These are phyloP conservation scores for Cryptomeria japonica DNA, from an alignment of 75 land plant genomes.

Conservation along the genomic window DNA sequence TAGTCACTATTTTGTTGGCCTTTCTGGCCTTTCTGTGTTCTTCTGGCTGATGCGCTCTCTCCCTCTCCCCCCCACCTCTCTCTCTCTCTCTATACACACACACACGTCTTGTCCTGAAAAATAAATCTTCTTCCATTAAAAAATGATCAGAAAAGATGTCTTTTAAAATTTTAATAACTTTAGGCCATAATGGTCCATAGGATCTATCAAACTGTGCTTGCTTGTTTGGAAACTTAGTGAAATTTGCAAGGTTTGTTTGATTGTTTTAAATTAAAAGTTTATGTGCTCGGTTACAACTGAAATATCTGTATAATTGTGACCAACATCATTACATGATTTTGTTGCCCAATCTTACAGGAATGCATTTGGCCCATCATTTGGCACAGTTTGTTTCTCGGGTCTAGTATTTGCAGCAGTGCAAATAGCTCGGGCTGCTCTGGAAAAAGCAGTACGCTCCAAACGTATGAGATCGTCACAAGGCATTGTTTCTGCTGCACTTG, in stretches of 20 bases:
- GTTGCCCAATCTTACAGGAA: constrained; percentile 25
- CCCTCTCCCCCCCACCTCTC: too few relatives aligned
- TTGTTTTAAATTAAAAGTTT: too few relatives aligned
- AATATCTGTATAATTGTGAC: background rate
- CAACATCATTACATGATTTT: background rate
- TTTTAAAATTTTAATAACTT: too few relatives aligned
- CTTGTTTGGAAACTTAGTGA: background rate
- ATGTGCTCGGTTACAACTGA: background rate
- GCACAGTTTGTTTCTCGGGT: constrained; percentile 45
- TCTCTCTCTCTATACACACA: too few relatives aligned
- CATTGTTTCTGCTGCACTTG: constrained; percentile 13
- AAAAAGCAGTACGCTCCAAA: constrained; percentile 17
- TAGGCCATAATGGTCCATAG: background rate
- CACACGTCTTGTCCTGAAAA: too few relatives aligned
- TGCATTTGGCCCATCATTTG: constrained; percentile 52
- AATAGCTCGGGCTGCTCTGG: constrained; percentile 28
- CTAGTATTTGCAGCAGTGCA: constrained; percentile 40
- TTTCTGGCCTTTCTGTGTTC: too few relatives aligned
- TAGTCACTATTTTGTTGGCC: too few relatives aligned
- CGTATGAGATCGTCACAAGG: constrained; percentile 20
- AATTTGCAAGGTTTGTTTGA: too few relatives aligned
- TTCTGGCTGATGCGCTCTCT: too few relatives aligned
- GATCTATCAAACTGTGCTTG: background rate
- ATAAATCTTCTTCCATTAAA: too few relatives aligned
- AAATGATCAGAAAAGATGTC: too few relatives aligned